Conservation (phyloP, 306 rosid genomes). For the Dicorynia guianensis region DNA sequence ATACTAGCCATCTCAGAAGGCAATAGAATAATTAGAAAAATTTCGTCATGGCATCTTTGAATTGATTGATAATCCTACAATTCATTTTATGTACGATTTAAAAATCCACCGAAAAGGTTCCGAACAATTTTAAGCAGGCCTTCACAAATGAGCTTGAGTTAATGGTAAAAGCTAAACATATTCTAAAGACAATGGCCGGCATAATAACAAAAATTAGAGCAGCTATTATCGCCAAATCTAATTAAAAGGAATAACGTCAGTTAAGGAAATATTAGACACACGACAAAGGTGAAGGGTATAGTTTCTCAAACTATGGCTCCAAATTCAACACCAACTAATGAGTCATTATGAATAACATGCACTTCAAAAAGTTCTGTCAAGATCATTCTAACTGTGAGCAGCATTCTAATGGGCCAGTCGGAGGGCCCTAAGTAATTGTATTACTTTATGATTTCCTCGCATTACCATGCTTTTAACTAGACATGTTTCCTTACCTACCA, state of each 20-base stretch:
- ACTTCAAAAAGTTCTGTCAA: conserved; percentile 28
- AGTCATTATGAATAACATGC: conserved; percentile 23
- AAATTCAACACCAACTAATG: background rate
- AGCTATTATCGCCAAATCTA: background rate
- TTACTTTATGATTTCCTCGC: conserved; percentile 17
- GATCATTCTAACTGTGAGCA: conserved; percentile 10
- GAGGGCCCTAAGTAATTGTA: conserved; percentile 15
- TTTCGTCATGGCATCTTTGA: too few relatives aligned
- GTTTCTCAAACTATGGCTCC: conserved; percentile 15
- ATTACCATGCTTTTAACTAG: conserved; percentile 35
- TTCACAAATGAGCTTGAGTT: background rate
- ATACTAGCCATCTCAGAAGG: background rate
- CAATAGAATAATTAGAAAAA: too few relatives aligned
- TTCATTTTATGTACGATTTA: background rate
- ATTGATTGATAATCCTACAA: too few relatives aligned
- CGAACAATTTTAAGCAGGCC: too few relatives aligned
- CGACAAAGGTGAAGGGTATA: background rate
- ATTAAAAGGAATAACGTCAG: background rate
- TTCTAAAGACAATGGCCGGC: background rate
- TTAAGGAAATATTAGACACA: background rate
- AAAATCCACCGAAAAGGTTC: background rate
- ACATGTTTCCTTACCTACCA: conserved; percentile 36
- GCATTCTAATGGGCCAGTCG: conserved; percentile 16
- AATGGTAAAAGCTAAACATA: background rate
- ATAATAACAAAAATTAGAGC: conserved; percentile 9